Evolutionary conservation across 2,329 filamentous ascomycete species (phyloP).

Genomic region (Talaromyces sp.): DNA sequence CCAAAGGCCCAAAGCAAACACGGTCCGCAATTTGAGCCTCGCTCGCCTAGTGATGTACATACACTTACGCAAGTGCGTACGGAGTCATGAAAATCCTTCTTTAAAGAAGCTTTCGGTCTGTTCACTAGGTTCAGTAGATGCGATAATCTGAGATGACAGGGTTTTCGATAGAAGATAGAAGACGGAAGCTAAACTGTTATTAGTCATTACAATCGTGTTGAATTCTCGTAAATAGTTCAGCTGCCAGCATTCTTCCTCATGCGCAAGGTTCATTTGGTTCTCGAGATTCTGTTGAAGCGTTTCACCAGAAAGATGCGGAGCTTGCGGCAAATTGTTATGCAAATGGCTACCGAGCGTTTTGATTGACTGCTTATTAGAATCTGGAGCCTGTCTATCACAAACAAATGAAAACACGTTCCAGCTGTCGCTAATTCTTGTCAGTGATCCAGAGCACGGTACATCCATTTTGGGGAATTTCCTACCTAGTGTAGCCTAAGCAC

Average conservation of each 20-base stretch:
- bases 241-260: not conserved
- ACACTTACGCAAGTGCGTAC: not conserved
- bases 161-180: not conserved
- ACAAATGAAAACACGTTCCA: not conserved
- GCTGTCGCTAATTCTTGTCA: not conserved
- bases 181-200: conserved; percentile 1
- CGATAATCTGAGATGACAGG: not conserved
- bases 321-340: not conserved
- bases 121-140: not conserved
- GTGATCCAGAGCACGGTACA: not conserved
- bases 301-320: not conserved
- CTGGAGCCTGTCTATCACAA: not conserved
- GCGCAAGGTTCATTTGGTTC: not conserved
- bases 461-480: not conserved
- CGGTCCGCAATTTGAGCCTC: not conserved
- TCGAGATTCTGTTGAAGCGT: not conserved
- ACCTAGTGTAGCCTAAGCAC: not conserved
- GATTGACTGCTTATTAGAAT: not conserved
- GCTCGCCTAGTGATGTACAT: not conserved
- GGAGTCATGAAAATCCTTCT: not conserved
- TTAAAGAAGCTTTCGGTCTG: not conserved
- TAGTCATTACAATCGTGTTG: not conserved
- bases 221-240: not conserved
- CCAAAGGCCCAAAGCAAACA: not conserved
- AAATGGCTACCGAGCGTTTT: not conserved